Evolutionary conservation across 257 asterid genomes (phyloP).

Genomic region (Solanum arcanum): DNA sequence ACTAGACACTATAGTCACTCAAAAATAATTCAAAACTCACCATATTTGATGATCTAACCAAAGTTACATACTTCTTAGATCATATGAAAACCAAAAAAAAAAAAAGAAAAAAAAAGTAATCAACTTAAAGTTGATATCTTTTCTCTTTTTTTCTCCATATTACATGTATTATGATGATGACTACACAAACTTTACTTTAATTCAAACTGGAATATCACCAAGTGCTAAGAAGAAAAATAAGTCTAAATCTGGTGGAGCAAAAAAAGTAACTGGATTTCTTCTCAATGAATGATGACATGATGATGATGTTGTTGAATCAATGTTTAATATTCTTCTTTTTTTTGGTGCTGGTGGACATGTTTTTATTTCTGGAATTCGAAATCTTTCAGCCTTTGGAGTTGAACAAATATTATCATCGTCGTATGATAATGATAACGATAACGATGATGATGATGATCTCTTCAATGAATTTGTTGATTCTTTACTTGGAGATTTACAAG

Average conservation of each 20-base stretch:
- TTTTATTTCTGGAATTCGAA: constrained; percentile 46
- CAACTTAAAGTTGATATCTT: background rate
- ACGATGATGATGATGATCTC: background rate
- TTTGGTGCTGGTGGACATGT: constrained; percentile 88
- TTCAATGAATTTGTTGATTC: background rate
- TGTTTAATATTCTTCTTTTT: constrained; percentile 24
- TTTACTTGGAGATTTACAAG: constrained; percentile 15
- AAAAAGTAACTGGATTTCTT: constrained; percentile 35
- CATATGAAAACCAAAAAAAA: background rate
- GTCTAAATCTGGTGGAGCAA: constrained; percentile 63
- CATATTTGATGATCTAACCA: background rate
- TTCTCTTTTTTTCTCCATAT: background rate
- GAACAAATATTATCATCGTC: constrained; percentile 24
- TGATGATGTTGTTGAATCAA: background rate
- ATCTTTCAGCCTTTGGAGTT: constrained; percentile 56
- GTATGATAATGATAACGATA: background rate
- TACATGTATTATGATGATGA: background rate
- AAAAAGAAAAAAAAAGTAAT: background rate
- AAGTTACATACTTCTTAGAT: background rate
- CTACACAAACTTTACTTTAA: background rate
- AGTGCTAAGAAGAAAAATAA: constrained; percentile 51
- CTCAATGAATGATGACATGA: constrained; percentile 19
- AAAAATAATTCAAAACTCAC: background rate
- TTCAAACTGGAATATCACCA: constrained; percentile 41
- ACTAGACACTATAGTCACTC: background rate